Evolutionary conservation across 345 rosid genomes (phyloP), one percentile per base, ranked within the genome.

Genomic region (Gynandropsis gynandra): DNA sequence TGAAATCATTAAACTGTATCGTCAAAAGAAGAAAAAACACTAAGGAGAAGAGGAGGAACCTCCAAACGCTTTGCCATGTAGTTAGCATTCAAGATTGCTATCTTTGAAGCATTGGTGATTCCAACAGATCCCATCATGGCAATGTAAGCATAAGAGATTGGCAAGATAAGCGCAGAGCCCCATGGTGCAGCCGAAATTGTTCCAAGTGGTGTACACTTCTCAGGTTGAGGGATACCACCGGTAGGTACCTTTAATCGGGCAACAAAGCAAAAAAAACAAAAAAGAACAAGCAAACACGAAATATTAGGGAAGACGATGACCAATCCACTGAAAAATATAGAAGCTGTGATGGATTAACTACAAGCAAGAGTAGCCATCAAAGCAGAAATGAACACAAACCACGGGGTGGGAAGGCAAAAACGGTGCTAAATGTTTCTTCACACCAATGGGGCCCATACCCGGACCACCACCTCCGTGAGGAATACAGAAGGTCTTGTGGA

Each of bases 401-500:
- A 93, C 97, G 42, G 97, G 99, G 66, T 93, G 99, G 3, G 95
- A 87, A 71, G 99, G 97, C 56, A 93, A 67, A 64, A 81, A 93
- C 21, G 97, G 90, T 58, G 99, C 97, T 73, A 93, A 72, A 56
- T 93, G 99, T 56, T 85, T 76, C 83, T 88, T 88, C 65, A 93
- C 99, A 49, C 99, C 97, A 55, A 93, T 85, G 54, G 99, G 99
- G 38, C 99, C 99, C 99, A 93, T 93, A 54, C 99, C 99, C 50
- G 97, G 97, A 64, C 99, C 97, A 42, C 99, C 99, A 64, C 99
- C 97, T 47, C 95, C 97, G 47, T 93, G 97, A 1, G 97, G 97
- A 67, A 93, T 93, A 79, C 99, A 93, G 72, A 88, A 88, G 46
- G 97, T 93, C 55, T 88, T 93, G 67, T 93, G 99, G 72, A 93